Evolutionary conservation across 352 stramenopile genomes (phyloP), one percentile per base, ranked within the genome.

Genomic region (Globisporangium cystogenes): DNA sequence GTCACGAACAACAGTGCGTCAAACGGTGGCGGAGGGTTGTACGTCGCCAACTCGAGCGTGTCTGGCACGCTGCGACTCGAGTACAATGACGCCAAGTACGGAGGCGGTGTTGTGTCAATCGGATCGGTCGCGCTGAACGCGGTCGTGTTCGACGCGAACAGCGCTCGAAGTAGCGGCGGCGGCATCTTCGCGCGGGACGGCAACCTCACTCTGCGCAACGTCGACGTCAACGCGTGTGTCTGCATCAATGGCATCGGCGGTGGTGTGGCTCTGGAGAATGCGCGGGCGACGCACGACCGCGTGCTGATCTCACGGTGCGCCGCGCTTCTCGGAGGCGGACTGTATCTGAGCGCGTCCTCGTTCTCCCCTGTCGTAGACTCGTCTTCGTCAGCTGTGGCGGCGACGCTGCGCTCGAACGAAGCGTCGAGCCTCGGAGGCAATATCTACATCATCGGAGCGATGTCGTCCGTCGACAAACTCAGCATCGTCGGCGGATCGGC

Each of bases 21-120:
- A 4, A 33, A 39, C 27, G 60, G 68, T 15, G 71, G 71, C 14
- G 71, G 70, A 24, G 70, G 71, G 7, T n/a, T 72, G 1, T 72
- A 54, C 8, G 53, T 29, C 39, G 21, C 46, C 1, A 58, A 69
- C 27, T 55, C 71, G 6, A 64, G 26, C 26, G 7, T 81, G 14
- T 48, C 41, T 0, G 68, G 71, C 4, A 43, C 46, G 0, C 40
- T 76, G 31, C 51, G 35, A 5, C 31, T 74, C 8, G 49, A 3
- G 5, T 23, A 4, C 5, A 81, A 81, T 41, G 51, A 18, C 10
- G 71, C 65, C 15, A 23, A 49, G 8, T 51, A 20, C 52, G 71
- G 71, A 11, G 71, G 65, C 12, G 71, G 71, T 7, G 51, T 61
- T 11, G 37, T 37, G 26, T 49, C 56, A 0, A 48, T 36, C 6